Evolutionary conservation across 2,329 filamentous ascomycete species (phyloP).

Genomic region (Claviceps africana): DNA sequence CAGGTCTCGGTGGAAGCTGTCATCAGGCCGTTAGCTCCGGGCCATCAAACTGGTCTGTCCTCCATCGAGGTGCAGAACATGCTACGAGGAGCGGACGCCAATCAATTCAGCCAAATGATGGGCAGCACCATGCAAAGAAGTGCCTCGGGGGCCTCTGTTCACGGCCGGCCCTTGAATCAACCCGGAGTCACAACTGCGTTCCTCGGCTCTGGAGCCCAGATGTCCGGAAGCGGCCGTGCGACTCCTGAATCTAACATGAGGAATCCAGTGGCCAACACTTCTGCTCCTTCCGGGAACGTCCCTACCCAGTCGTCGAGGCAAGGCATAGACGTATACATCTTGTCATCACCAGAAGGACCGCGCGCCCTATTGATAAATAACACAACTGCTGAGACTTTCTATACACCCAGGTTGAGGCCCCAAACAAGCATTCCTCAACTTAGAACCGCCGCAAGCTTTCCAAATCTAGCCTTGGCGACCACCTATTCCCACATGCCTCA

Average conservation of each 20-base stretch:
- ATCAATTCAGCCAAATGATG: constrained; percentile 32
- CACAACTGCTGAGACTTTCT: constrained; percentile 34
- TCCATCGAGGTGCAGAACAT: constrained; percentile 32
- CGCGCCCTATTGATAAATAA: constrained; percentile 42
- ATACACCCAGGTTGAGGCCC: constrained; percentile 26
- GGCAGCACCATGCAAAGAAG: constrained; percentile 38
- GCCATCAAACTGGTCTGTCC: constrained; percentile 19
- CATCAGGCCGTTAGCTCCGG: constrained; percentile 11
- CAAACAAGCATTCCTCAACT: constrained; percentile 17
- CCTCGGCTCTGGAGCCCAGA: constrained; percentile 20
- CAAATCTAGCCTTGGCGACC: constrained; percentile 4
- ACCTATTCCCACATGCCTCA: neutral
- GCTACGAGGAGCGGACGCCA: constrained; percentile 30
- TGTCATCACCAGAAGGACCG: constrained; percentile 46
- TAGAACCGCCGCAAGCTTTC: constrained; percentile 9
- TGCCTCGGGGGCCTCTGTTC: constrained; percentile 31
- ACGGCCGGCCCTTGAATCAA: constrained; percentile 18
- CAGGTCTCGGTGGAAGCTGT: constrained; percentile 24
- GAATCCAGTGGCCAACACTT: constrained; percentile 16
- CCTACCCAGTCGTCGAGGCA: constrained; percentile 13
- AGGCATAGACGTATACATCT: constrained; percentile 41
- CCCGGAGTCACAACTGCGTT: constrained; percentile 30
- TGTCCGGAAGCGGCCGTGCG: constrained; percentile 29
- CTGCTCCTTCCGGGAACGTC: constrained; percentile 7
- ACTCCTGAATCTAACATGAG: constrained; percentile 30